These are phyloP conservation scores for Epichloe gansuensis DNA, from an alignment of 2,329 filamentous ascomycete genomes.

Conservation along the genomic window DNA sequence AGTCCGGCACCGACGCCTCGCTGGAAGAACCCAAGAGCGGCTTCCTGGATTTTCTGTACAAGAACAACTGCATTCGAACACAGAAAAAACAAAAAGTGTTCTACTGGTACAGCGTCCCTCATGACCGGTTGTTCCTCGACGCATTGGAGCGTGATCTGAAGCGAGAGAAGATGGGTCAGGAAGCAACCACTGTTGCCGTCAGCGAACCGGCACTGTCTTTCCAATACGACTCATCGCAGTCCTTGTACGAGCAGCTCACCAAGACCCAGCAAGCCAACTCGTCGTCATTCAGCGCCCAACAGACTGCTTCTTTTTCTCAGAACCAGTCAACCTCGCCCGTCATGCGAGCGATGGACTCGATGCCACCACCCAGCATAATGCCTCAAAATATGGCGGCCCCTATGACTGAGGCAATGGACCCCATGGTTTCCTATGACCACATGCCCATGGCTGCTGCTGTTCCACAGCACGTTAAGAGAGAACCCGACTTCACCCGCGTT, in stretches of 20 bases:
- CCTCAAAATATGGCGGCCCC: conserved; percentile 39
- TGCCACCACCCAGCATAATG: conserved; percentile 85
- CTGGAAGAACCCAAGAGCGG: conserved; percentile 97
- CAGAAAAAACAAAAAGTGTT: conserved; percentile 99
- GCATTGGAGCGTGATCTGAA: conserved; percentile 94
- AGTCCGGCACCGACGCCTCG: conserved; percentile 94
- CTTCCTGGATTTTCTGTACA: conserved; percentile 98
- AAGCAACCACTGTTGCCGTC: conserved; percentile 91
- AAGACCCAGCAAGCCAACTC: conserved; percentile 98
- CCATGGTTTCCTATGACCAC: conserved; percentile 56
- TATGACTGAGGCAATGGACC: conserved; percentile 54
- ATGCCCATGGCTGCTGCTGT: conserved; percentile 60
- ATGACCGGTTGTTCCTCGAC: conserved; percentile 94
- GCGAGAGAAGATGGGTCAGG: conserved; percentile 98
- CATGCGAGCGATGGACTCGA: conserved; percentile 81
- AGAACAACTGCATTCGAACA: conserved; percentile 99
- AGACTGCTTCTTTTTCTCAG: conserved; percentile 50
- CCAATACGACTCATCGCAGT: conserved; percentile 98
- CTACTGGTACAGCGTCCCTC: conserved; percentile 99
- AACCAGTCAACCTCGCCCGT: conserved; percentile 80
- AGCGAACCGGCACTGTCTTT: conserved; percentile 96
- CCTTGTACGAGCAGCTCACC: conserved; percentile 96
- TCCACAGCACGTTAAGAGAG: conserved; percentile 73
- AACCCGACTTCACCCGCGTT: conserved; percentile 68
- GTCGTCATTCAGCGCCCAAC: conserved; percentile 83